Conservation (phyloP, 2,329 filamentous ascomycete genomes). For the Paraconiothyrium sp. region DNA sequence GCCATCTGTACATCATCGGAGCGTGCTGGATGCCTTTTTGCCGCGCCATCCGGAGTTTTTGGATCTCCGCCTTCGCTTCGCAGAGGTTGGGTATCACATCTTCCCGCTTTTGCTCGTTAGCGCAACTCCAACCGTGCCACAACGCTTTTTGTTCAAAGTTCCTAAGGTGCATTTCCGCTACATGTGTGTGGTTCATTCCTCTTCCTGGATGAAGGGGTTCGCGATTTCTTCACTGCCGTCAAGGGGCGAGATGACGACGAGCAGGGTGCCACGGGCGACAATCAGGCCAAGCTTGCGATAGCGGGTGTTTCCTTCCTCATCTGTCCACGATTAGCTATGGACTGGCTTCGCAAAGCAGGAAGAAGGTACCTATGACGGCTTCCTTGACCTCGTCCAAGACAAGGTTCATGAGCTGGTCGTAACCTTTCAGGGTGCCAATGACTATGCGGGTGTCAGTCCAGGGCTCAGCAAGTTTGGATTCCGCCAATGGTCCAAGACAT, state of each 20-base stretch:
- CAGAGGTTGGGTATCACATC: slow-evolving; percentile 13
- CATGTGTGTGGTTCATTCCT: slow-evolving; percentile 48
- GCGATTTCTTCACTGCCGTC: slow-evolving; percentile 96
- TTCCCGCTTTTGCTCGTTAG: not conserved
- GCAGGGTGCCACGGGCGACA: slow-evolving; percentile 85
- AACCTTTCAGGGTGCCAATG: slow-evolving; percentile 89
- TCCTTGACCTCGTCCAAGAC: slow-evolving; percentile 96
- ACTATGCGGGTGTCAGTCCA: slow-evolving; percentile 63
- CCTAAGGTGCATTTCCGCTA: not conserved
- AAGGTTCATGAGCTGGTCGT: slow-evolving; percentile 97
- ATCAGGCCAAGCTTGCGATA: slow-evolving; percentile 83
- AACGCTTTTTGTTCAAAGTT: not conserved
- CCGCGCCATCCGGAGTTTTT: not conserved
- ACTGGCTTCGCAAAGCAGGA: not conserved
- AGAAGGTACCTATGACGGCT: slow-evolving; percentile 79
- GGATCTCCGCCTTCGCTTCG: not conserved
- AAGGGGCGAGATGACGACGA: slow-evolving; percentile 90
- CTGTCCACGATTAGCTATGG: slow-evolving; percentile 57
- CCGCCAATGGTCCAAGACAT: slow-evolving; percentile 36
- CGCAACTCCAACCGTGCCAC: not conserved
- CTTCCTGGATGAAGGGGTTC: slow-evolving; percentile 85
- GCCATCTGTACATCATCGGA: not conserved
- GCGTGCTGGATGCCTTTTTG: not conserved
- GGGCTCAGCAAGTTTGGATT: not conserved
- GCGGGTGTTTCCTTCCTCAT: slow-evolving; percentile 90